These are phyloP conservation scores for Candida sonorensis DNA, from an alignment of 805 yeast genomes.

Conservation along the genomic window DNA sequence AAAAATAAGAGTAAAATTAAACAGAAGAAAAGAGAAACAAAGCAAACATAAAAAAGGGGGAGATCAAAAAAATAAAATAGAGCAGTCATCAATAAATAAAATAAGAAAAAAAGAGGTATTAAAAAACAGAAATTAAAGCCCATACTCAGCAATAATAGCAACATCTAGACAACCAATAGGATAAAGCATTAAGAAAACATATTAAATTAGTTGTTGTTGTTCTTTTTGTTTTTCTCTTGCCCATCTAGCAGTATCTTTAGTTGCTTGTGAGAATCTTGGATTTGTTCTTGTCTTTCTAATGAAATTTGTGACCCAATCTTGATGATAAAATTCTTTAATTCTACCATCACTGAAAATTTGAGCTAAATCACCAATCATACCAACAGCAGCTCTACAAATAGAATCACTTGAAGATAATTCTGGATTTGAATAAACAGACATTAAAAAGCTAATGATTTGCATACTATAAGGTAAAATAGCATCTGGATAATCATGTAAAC, in stretches of 20 bases:
- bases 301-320: slow-evolving; percentile 74
- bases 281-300: slow-evolving; percentile 68
- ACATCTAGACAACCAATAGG: too few relatives aligned
- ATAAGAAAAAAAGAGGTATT: neutral
- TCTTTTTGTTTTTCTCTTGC: slow-evolving; percentile 78
- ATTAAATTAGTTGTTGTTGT: slow-evolving; percentile 13
- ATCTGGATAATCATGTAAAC: slow-evolving; percentile 65
- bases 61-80: slow-evolving; percentile 1
- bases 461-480: slow-evolving; percentile 59
- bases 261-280: slow-evolving; percentile 51
- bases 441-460: slow-evolving; percentile 64
- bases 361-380: slow-evolving; percentile 88
- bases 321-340: slow-evolving; percentile 55
- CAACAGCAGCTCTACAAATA: slow-evolving; percentile 78
- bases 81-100: neutral
- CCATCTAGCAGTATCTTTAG: slow-evolving; percentile 95
- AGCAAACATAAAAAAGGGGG: slow-evolving; percentile 1
- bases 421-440: slow-evolving; percentile 51
- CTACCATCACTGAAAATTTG: slow-evolving; percentile 78
- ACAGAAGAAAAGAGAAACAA: slow-evolving; percentile 1
- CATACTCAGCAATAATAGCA: too few relatives aligned
- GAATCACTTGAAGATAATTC: slow-evolving; percentile 57
- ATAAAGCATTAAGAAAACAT: too few relatives aligned
- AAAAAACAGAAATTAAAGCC: neutral
- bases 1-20: neutral